Percentiles rank a stretch among this genome's conserved stretches.
phyloP scores from a whole-genome alignment of 2,329 filamentous ascomycete genomes.

The Podosphaera leucotricha region DNA sequence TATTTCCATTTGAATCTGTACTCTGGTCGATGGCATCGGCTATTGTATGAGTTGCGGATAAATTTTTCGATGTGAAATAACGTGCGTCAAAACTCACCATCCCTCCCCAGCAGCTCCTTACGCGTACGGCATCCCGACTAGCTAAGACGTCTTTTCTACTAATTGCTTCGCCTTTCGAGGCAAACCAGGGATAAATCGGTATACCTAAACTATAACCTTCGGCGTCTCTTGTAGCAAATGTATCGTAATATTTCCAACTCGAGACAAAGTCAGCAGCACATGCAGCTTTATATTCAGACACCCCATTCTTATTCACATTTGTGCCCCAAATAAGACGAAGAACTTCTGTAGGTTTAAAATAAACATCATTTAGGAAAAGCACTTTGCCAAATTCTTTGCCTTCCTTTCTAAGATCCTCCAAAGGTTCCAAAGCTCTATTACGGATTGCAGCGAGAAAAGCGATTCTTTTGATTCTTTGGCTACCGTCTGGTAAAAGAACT shows the following conservation, averaged over 20 bases:
- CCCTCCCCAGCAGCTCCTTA: constrained; percentile 55
- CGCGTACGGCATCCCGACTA: constrained; percentile 39
- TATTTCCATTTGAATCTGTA: neutral
- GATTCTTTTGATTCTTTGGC: constrained; percentile 44
- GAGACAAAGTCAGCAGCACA: constrained; percentile 49
- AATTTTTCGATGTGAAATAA: constrained; percentile 25
- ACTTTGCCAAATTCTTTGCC: constrained; percentile 28
- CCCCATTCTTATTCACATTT: constrained; percentile 26
- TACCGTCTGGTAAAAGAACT: constrained; percentile 36
- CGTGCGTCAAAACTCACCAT: constrained; percentile 44
- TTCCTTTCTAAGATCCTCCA: constrained; percentile 30
- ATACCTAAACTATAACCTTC: constrained; percentile 39
- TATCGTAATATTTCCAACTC: constrained; percentile 48
- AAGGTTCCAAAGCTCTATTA: constrained; percentile 42
- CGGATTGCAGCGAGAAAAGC: constrained; percentile 49
- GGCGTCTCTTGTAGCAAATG: constrained; percentile 45
- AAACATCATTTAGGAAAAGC: constrained; percentile 45
- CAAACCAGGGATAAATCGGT: constrained; percentile 46
- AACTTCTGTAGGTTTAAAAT: constrained; percentile 26
- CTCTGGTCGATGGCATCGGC: neutral
- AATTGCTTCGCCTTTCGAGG: constrained; percentile 24
- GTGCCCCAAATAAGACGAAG: constrained; percentile 37
- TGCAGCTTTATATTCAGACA: constrained; percentile 36
- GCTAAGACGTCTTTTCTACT: constrained; percentile 37
- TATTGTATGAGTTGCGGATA: neutral